Evolutionary conservation across 352 stramenopile species (phyloP).

Genomic region (Phytopythium ostracodes): DNA sequence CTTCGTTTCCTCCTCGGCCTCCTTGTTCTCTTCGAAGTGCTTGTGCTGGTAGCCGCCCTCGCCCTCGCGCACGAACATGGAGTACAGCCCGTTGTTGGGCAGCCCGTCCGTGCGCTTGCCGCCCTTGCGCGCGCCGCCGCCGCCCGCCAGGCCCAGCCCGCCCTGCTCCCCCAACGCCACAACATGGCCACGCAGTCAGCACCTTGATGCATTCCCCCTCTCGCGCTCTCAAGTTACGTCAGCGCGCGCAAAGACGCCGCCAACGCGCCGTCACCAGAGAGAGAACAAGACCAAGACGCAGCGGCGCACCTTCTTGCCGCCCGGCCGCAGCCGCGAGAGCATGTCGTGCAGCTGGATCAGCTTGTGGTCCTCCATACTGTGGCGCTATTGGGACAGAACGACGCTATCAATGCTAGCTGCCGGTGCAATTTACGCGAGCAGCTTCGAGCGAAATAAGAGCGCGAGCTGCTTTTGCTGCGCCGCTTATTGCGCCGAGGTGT

Average conservation of each 20-base stretch:
- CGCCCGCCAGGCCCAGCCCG: slow-evolving; percentile 62
- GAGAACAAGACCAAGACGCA: no score
- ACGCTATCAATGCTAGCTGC: no score
- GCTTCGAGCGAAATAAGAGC: not conserved
- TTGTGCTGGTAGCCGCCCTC: slow-evolving; percentile 77
- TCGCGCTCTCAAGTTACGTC: not conserved
- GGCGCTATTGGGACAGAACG: no score
- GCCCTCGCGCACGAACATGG: slow-evolving; percentile 82
- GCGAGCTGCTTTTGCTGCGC: not conserved
- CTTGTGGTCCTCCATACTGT: slow-evolving; percentile 87
- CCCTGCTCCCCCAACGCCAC: slow-evolving; percentile 28
- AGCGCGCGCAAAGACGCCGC: slow-evolving; percentile 12
- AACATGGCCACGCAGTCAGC: not conserved
- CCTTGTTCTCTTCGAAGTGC: slow-evolving; percentile 59
- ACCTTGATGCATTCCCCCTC: not conserved
- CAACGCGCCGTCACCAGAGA: not conserved
- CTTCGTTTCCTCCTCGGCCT: slow-evolving; percentile 21
- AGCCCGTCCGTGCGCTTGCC: slow-evolving; percentile 68
- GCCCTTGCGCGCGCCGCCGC: slow-evolving; percentile 36
- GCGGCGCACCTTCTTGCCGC: slow-evolving; percentile 70
- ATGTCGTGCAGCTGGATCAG: slow-evolving; percentile 82
- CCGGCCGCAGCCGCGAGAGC: slow-evolving; percentile 78
- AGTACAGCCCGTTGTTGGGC: slow-evolving; percentile 78
- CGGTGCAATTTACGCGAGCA: no score
- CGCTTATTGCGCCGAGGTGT: not conserved